Evolutionary conservation across 1,284 basidiomycete genomes (phyloP), one percentile per base, ranked within the genome.

Genomic region (Jaminaea rosea): DNA sequence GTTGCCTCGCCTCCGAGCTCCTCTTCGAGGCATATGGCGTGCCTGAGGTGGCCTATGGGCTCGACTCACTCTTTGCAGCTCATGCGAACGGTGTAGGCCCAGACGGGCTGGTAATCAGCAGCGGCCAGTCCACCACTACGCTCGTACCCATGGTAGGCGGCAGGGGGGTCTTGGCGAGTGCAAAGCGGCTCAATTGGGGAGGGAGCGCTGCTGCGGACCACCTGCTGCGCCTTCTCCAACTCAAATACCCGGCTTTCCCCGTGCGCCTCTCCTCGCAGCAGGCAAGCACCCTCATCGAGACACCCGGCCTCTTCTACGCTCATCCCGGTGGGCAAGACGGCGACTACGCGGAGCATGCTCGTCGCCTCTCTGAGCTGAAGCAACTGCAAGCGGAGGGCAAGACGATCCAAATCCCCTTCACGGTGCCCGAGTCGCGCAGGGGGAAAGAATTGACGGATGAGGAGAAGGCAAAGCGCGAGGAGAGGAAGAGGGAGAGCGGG

Each of bases 11-110:
- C 24, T 92, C 91, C 1, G 94, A 99, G 72, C 82, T 99, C 23
- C 82, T 98, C 75, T 99, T 99, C 71, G 94, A 99, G 77, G 82
- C 85, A 44, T 99, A 98, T 73, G 81, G 81, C 15, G 88, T 86
- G 1, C 92, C 92, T 0, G 84, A 85, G 2, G 79, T 97, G 42
- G 80, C 86, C 13, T 98, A 88, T 74, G 89, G 88, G 53, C 78
- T 97, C 58, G 94, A 99, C 72, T 85, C 87, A 6, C 78, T 93
- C 52, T 93, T 96, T 81, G 90, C 92, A 0, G 92, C 94, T 67
- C 89, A 80, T 45, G 56, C 64, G 21, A 73, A 73, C 44, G 50
- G 58, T 9, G 54, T 72, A 15, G 55, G 53, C 6, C 50, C 56
- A 7, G 60, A 72, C 19, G 65, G 67, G 1, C 58, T 73, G 7